phyloP scores from a whole-genome alignment of 345 rosid genomes.

The Populus deltoides region DNA sequence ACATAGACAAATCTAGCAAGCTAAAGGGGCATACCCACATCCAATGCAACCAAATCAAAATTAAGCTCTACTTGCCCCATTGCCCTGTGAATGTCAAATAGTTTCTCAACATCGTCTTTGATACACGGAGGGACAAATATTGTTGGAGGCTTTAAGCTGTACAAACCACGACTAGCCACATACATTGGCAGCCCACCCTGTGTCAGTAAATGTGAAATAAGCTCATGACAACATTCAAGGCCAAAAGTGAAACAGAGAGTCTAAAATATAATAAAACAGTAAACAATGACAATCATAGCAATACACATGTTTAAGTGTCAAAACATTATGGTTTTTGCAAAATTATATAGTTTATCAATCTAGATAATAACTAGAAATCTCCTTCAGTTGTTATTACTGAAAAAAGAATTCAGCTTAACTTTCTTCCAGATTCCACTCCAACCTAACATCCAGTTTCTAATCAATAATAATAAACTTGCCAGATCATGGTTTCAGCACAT shows the following conservation, averaged over 20 bases:
- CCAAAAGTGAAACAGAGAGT: not conserved
- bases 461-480: no score
- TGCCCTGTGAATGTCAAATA: slow-evolving; percentile 67
- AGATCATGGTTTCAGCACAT: no score
- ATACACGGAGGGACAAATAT: slow-evolving; percentile 80
- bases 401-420: no score
- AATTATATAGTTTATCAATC: no score
- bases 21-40: slow-evolving; percentile 53
- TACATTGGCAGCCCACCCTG: slow-evolving; percentile 94
- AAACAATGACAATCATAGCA: not conserved
- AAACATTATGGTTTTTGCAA: no score
- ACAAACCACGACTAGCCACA: slow-evolving; percentile 82
- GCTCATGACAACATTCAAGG: not conserved
- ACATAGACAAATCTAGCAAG: not conserved
- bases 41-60: slow-evolving; percentile 68
- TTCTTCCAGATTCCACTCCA: no score
- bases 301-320: no score
- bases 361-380: no score
- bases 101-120: slow-evolving; percentile 80
- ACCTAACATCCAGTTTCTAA: no score
- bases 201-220: slow-evolving; percentile 1
- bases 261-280: not conserved
- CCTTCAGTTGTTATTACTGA: no score
- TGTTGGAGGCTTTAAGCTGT: slow-evolving; percentile 86
- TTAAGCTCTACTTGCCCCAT: slow-evolving; percentile 90